Base-by-base conservation (phyloP, 148 eudicot species). In the Suaeda aralocaspica region DNA sequence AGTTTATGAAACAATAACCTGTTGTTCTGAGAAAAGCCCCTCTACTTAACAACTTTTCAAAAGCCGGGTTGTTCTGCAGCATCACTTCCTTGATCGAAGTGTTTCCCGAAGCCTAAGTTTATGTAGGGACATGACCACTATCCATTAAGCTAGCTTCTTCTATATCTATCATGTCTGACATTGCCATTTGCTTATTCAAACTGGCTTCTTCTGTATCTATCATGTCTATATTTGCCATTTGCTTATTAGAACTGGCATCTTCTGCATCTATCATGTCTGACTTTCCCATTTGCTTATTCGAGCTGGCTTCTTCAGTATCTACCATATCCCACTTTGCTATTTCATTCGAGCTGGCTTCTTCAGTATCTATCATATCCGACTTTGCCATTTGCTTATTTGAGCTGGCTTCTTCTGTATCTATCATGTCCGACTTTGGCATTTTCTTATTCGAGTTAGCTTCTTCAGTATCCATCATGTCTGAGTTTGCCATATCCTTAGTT, bases 401-500 rank as follows among this genome's bases (percentile, higher is more conserved):
- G 70, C 62, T 53, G 19, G 71, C 49, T n/a, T 74, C 67, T 39
- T 49, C 53, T 49, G 70, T 68, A 49, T 45, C 79, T 29, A 26
- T 68, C 50, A 53, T 36, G 15, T 36, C 69, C 24, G 66, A 39
- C 42, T 75, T 81, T 44, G 83, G 82, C 76, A 76, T 79, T 67
- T 75, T n/a, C n/a, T n/a, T n/a, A n/a, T n/a, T n/a, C n/a, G 76
- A n/a, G n/a, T n/a, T n/a, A n/a, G n/a, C n/a, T n/a, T n/a, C n/a
- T n/a, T n/a, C n/a, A n/a, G 71, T 70, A 48, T 50, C 79, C 25
- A 25, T 68, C 50, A 57, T 36, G 15, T 34, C 68, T 26, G 65
- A 39, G 41, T 75, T 81, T 42, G 83, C 83, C 75, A 76, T 79
- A 64, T 75, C 74, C 85, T 83, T 88, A 39, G 82, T 81, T 3